Conservation (phyloP, 1,139 yeast species). For the Lodderomyces oxycetoniae region DNA sequence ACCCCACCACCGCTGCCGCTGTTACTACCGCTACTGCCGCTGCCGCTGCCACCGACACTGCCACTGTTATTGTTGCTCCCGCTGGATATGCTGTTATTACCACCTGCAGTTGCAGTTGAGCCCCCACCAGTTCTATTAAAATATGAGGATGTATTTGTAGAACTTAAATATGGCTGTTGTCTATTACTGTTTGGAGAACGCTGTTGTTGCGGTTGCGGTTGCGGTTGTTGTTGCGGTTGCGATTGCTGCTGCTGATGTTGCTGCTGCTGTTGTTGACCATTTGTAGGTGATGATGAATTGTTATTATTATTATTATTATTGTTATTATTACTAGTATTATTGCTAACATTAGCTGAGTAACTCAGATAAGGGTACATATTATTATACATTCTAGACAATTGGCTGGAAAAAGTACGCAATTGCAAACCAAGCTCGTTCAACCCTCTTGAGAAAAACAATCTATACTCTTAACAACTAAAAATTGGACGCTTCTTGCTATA, state of each 20-base stretch:
- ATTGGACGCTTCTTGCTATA: no score
- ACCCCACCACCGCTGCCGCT: neutral
- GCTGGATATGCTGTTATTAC: neutral
- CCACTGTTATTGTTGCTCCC: neutral
- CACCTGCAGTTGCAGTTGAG: neutral
- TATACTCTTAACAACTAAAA: no score
- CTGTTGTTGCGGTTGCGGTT: constrained; percentile 9
- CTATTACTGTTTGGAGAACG: constrained; percentile 7
- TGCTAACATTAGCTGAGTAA: constrained; percentile 6
- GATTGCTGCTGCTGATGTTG: no score
- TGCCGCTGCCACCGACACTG: neutral
- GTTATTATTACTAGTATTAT: constrained; percentile 5
- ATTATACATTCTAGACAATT: constrained; percentile 11
- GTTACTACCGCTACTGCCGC: neutral
- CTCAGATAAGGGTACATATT: constrained; percentile 14
- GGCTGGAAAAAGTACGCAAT: no score
- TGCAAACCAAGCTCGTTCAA: no score
- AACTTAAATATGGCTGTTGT: constrained; percentile 3
- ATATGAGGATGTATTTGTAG: constrained; percentile 3
- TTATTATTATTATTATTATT: constrained; percentile 3
- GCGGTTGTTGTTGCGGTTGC: constrained; percentile 11
- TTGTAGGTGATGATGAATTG: constrained; percentile 11
- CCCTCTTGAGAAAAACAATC: no score
- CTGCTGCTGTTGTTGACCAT: constrained; percentile 10
- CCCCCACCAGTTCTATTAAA: constrained; percentile 4